These are phyloP conservation scores for Trametes villosa DNA, from an alignment of 768 basidiomycete species.

Conservation along the genomic window DNA sequence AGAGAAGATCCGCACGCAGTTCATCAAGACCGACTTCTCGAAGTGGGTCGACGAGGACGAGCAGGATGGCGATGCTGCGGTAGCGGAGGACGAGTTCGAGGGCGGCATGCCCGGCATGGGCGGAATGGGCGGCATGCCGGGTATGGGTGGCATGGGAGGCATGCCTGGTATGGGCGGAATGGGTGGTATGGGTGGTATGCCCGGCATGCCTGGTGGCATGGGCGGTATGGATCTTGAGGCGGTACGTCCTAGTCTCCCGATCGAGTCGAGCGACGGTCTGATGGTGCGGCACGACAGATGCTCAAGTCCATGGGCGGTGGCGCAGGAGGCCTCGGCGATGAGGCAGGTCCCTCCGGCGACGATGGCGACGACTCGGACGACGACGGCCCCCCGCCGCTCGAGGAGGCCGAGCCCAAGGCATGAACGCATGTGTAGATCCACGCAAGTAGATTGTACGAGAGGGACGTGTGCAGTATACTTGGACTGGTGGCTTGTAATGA, in stretches of 20 bases:
- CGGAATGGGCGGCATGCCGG: conserved; percentile 35
- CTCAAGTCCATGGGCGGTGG: conserved; percentile 42
- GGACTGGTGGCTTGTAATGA: conserved; percentile 18
- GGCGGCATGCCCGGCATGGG: conserved; percentile 46
- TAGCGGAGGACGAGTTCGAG: conserved; percentile 50
- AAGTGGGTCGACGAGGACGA: conserved; percentile 99
- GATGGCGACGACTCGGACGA: conserved; percentile 53
- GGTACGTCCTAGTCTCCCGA: conserved; percentile 39
- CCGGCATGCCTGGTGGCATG: conserved; percentile 61
- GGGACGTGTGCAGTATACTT: conserved; percentile 23
- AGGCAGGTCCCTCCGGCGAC: conserved; percentile 28
- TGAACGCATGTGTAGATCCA: conserved; percentile 26
- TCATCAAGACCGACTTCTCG: conserved; percentile 92
- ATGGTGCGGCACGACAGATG: conserved; percentile 38
- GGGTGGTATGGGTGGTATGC: conserved; percentile 45
- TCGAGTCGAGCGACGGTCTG: not conserved
- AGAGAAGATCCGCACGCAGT: conserved; percentile 78
- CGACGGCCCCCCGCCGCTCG: conserved; percentile 81
- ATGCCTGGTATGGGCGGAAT: conserved; percentile 42
- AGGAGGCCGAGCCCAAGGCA: conserved; percentile 59
- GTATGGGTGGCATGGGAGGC: conserved; percentile 48
- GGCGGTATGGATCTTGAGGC: conserved; percentile 69
- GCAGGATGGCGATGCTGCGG: conserved; percentile 64
- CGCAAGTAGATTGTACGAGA: conserved; percentile 18
- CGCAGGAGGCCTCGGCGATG: conserved; percentile 26